These are phyloP conservation scores for Coemansia sp. DNA, from an alignment of 192 early-diverging fungal genomes.

Conservation along the genomic window DNA sequence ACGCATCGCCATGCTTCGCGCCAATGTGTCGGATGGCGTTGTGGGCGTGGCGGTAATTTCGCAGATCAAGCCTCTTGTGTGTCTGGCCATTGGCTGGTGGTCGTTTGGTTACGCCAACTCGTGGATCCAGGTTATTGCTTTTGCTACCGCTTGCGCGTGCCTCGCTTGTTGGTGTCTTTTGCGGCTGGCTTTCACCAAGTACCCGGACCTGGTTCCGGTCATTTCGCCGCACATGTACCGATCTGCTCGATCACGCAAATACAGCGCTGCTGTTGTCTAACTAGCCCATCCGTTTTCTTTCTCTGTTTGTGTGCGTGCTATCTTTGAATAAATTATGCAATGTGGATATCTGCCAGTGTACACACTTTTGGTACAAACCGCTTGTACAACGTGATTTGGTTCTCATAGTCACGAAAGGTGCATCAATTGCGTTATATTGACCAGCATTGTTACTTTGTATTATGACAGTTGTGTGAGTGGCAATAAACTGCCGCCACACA, in stretches of 20 bases:
- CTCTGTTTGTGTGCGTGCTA: too few relatives aligned
- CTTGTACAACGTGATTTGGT: too few relatives aligned
- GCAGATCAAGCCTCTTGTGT: slow-evolving; percentile 22
- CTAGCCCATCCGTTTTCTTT: not conserved
- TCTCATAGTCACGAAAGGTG: too few relatives aligned
- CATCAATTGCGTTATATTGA: too few relatives aligned
- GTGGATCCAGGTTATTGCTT: slow-evolving; percentile 22
- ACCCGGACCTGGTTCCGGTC: not conserved
- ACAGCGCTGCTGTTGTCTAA: not conserved
- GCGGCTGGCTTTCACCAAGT: slow-evolving; percentile 1
- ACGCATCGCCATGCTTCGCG: slow-evolving; percentile 19
- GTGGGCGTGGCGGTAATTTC: slow-evolving; percentile 25
- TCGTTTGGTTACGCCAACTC: slow-evolving; percentile 23
- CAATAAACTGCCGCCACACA: too few relatives aligned
- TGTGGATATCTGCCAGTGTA: too few relatives aligned
- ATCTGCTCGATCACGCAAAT: not conserved
- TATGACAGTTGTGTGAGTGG: too few relatives aligned
- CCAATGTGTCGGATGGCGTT: slow-evolving; percentile 15
- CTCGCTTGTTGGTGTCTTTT: not conserved
- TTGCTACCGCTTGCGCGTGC: slow-evolving; percentile 7
- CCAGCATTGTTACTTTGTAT: too few relatives aligned
- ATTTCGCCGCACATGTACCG: not conserved
- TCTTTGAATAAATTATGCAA: too few relatives aligned
- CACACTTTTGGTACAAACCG: too few relatives aligned
- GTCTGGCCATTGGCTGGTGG: slow-evolving; percentile 47